Base-by-base conservation (phyloP, 306 rosid genomes). In the Vigna reflexopilosa region DNA sequence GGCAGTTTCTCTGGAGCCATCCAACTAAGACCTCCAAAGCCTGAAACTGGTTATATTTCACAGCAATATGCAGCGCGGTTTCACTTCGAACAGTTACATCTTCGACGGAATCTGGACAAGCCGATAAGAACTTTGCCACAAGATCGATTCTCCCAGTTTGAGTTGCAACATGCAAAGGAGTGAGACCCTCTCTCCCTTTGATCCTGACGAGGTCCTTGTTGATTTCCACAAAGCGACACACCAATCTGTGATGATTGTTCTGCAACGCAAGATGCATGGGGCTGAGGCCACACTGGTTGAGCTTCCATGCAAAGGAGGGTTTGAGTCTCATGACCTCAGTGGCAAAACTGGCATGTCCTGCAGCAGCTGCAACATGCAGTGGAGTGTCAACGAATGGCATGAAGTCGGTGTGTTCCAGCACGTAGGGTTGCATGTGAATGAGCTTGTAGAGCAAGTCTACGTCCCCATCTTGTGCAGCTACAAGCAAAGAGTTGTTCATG, bases 61-160 rank as follows among this genome's bases (percentile, higher is more conserved):
- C 56, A 45, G 87, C 87, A 58, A 86, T n/a, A 61, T 86, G 90
- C 49, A 86, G 15, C 52, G 86, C 82, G 52, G 80, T 83, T 28
- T 87, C 90, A 34, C 82, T 76, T 8, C 36, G 42, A 48, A 76
- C 66, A 3, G 84, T 86, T 49, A 75, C 81, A 57, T 70, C 87
- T 59, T 81, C 52, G 9, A 83, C 70, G 4, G 86, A 78, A 19
- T 28, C 57, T 1, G 90, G 87, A n/a, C 90, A 86, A 20, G 51
- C 63, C 0, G 56, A 64, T 0, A 86, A 63, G 69, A 86, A 84
- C 13, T 47, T 74, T 0, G 68, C 80, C 42, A 86, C 26, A 2
- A 81, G 58, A 57, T 81, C 84, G 19, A 19, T 5, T 14, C 55
- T 40, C 1, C 84, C 87, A 0, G 9, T 26, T 9, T 36, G 55